phyloP scores from a whole-genome alignment of 1,284 basidiomycete genomes.

The Boletellus deceptivus region DNA sequence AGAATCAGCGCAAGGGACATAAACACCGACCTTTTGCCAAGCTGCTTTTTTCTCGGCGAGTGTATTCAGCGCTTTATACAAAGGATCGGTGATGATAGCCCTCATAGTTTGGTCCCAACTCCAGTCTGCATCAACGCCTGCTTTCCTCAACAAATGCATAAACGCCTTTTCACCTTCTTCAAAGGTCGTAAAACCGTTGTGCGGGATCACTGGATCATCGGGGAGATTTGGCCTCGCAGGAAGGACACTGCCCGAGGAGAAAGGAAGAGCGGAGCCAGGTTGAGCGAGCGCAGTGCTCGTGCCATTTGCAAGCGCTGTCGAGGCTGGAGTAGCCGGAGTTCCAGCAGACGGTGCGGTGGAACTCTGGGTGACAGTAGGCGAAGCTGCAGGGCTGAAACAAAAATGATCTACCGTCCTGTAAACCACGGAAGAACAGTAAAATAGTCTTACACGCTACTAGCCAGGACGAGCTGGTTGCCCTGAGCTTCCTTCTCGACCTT shows the following conservation, averaged over 20 bases:
- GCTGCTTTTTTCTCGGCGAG: constrained; percentile 92
- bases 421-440: neutral
- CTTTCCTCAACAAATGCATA: constrained; percentile 82
- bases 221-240: constrained; percentile 76
- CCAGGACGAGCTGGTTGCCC: constrained; percentile 34
- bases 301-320: constrained; percentile 38
- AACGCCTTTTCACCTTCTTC: constrained; percentile 96
- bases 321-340: constrained; percentile 9
- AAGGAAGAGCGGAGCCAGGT: constrained; percentile 55
- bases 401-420: neutral
- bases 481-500: constrained; percentile 76
- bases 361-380: constrained; percentile 13
- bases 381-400: constrained; percentile 14
- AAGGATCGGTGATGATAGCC: constrained; percentile 94
- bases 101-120: constrained; percentile 99
- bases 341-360: constrained; percentile 2
- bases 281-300: constrained; percentile 46
- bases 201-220: constrained; percentile 81
- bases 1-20: neutral
- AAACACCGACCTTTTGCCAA: constrained; percentile 77
- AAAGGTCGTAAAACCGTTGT: constrained; percentile 81
- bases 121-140: constrained; percentile 88
- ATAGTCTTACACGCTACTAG: constrained; percentile 29
- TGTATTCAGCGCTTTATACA: constrained; percentile 93
- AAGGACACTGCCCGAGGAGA: constrained; percentile 56